Percentiles rank a stretch among this genome's conserved stretches.
Conservation (phyloP, 192 early-diverging fungal species). For the Mortierella alpina region DNA sequence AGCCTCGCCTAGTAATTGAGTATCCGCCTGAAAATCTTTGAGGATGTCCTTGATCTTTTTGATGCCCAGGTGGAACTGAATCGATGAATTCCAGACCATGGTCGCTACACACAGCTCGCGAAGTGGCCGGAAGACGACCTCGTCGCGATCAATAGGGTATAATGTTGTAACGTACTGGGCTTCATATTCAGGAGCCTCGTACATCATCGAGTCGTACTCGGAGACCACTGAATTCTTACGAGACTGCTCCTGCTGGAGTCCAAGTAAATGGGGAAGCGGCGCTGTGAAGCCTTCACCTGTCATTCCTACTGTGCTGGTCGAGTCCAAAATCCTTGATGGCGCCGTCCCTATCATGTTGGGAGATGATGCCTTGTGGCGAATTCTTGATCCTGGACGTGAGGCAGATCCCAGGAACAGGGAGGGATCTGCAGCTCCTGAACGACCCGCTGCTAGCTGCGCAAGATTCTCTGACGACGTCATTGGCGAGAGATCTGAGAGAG, state of each 20-base stretch:
- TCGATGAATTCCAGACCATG: conserved; percentile 52
- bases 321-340: conserved; percentile 29
- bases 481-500: conserved; percentile 39
- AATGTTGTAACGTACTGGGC: conserved; percentile 48
- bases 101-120: conserved; percentile 51
- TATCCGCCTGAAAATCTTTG: conserved; percentile 42
- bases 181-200: conserved; percentile 40
- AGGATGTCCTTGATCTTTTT: conserved; percentile 51
- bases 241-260: conserved; percentile 41
- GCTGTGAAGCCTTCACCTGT: conserved; percentile 19
- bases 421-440: conserved; percentile 20
- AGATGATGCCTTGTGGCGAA: conserved; percentile 38
- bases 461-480: conserved; percentile 50
- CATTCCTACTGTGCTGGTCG: background rate
- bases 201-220: conserved; percentile 44
- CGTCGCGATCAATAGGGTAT: conserved; percentile 49
- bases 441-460: conserved; percentile 31
- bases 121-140: conserved; percentile 43
- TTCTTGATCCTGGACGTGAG: conserved; percentile 25
- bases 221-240: conserved; percentile 50
- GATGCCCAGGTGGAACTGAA: conserved; percentile 45
- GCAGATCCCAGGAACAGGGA: conserved; percentile 42
- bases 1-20: conserved; percentile 23
- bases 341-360: conserved; percentile 14
- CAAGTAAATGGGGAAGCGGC: conserved; percentile 22